These are phyloP conservation scores for Pleurotus platypus DNA, from an alignment of 768 basidiomycete species.

Conservation along the genomic window DNA sequence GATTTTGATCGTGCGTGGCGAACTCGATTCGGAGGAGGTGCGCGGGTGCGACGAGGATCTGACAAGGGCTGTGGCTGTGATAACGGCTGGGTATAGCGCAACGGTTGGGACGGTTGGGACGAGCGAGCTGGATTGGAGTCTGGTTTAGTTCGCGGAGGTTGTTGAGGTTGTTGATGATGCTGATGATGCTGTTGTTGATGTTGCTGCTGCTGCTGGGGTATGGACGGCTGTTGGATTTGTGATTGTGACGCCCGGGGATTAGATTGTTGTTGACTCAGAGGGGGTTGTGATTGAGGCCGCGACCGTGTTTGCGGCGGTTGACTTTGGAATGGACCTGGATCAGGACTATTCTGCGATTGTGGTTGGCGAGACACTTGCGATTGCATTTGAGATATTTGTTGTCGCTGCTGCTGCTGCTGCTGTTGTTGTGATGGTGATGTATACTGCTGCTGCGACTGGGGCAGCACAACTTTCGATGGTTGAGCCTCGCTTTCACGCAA, in stretches of 20 bases:
- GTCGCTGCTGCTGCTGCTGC: too few species aligned
- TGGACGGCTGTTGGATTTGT: neutral
- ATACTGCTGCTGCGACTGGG: too few species aligned
- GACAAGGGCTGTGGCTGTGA: neutral
- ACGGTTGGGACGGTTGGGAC: neutral
- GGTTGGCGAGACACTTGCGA: neutral
- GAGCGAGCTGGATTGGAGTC: neutral
- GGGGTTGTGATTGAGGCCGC: neutral
- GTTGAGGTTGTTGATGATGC: neutral
- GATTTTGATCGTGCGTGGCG: neutral
- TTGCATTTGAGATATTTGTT: neutral
- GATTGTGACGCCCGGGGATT: neutral
- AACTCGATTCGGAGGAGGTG: constrained; percentile 11
- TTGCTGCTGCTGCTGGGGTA: neutral
- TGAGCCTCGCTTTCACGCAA: neutral
- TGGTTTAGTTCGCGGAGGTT: neutral
- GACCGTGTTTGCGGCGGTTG: neutral
- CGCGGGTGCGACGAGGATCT: constrained; percentile 15
- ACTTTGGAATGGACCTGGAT: neutral
- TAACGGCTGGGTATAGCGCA: neutral
- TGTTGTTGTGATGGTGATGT: too few species aligned
- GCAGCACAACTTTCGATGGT: too few species aligned
- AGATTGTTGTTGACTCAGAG: neutral
- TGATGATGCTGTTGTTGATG: neutral
- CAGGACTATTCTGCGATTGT: neutral